Evolutionary conservation across 2,329 filamentous ascomycete species (phyloP).

Genomic region (Chalaropsis thielavioides): DNA sequence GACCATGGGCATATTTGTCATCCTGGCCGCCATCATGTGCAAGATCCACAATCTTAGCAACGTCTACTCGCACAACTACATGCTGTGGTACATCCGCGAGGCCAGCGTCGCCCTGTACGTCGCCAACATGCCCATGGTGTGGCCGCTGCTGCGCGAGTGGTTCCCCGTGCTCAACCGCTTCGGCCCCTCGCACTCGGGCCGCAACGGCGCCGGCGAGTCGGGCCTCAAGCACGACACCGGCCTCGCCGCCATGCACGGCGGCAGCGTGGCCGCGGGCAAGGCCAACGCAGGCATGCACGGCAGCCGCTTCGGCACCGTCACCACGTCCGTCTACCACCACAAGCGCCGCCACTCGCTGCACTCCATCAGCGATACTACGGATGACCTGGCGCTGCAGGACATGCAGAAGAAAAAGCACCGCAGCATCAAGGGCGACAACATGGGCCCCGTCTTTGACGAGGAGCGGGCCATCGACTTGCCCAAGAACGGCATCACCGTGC

Average conservation of each 20-base stretch:
- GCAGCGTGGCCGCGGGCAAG: background rate
- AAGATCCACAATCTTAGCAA: constrained; percentile 31
- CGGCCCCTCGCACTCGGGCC: constrained; percentile 12
- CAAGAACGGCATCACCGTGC: constrained; percentile 11
- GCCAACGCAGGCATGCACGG: constrained; percentile 10
- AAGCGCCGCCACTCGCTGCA: constrained; percentile 10
- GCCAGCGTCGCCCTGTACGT: constrained; percentile 33
- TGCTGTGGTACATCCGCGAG: constrained; percentile 33
- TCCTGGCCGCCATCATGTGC: constrained; percentile 35
- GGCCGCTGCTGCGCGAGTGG: constrained; percentile 29
- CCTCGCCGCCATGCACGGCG: constrained; percentile 2
- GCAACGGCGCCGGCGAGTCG: constrained; percentile 8
- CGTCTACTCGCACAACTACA: constrained; percentile 28
- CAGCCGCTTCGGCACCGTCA: constrained; percentile 14
- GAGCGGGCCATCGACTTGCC: constrained; percentile 5
- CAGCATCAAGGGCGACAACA: background rate
- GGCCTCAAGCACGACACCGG: background rate
- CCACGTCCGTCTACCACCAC: constrained; percentile 14
- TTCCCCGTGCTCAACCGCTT: constrained; percentile 19
- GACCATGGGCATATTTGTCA: constrained; percentile 33
- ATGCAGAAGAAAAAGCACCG: constrained; percentile 7
- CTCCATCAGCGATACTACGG: constrained; percentile 8
- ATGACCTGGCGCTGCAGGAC: constrained; percentile 12
- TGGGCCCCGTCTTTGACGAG: constrained; percentile 1
- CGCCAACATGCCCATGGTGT: constrained; percentile 31